Base-by-base conservation (phyloP, 495 filamentous ascomycete genomes). In the Penicillium silybi region DNA sequence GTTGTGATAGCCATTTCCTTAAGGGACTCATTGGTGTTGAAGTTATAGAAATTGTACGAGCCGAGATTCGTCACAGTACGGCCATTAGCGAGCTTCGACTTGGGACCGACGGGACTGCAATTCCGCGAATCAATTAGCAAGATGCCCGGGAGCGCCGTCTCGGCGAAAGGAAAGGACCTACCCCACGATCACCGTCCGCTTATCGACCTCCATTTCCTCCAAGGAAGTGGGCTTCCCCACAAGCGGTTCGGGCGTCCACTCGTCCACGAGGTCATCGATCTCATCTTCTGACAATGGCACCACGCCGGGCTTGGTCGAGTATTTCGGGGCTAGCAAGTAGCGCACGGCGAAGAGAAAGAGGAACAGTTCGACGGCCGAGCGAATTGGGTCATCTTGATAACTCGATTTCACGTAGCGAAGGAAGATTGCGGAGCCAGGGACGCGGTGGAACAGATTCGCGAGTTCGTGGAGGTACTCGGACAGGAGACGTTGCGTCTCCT, bases 31-130 rank as follows among this genome's bases (percentile, higher is more conserved):
- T 96, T 95, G 19, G 81, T 84, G 55, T 92, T 87, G 61, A 99
- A 89, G 68, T 99, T 97, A 77, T 93, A 99, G 70, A 90, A 95
- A 62, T 97, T 97, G 71, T 88, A 92, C 6, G 89, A 92, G 26
- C 88, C 92, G 34, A 97, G 83, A 66, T 99, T 97, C 42, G 78
- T 87, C 18, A 96, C 93, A 10, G 88, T 92, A 48, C 88, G 86
- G 53, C 92, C 95, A 64, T 88, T 96, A 13, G 85, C 76, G 47
- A 99, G 81, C 66, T 95, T 97, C 29, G 84, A 84, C 62, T 91
- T 95, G 38, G 88, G 92, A 15, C 92, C 92, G 4, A 91, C 89
- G 15, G 93, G 89, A 38, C 91, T 95, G 62, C 19, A 48, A 8
- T 44, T 39, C 17, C 34, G 23, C 6, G n/a, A 41, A 42, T 43